Evolutionary conservation across 345 rosid species (phyloP).

Genomic region (Euclidium syriacum): DNA sequence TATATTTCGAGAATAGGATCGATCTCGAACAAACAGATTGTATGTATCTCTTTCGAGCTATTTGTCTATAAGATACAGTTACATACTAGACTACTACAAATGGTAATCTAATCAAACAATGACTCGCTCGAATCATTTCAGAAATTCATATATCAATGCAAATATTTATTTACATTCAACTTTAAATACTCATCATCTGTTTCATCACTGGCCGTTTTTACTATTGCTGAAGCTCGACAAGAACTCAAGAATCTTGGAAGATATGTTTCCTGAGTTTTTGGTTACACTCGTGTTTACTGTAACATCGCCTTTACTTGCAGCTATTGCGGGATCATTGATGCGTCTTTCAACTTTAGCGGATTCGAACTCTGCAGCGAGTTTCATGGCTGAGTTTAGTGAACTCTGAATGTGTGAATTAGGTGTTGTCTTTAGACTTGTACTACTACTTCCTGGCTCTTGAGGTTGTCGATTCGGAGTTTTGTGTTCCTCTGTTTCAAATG

Average conservation of each 20-base stretch:
- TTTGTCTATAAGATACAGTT: no score
- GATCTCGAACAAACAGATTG: no score
- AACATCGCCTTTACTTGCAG: slow-evolving; percentile 18
- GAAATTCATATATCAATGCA: no score
- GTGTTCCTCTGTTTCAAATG: slow-evolving; percentile 20
- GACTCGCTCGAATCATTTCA: no score
- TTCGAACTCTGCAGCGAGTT: slow-evolving; percentile 57
- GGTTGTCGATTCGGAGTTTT: slow-evolving; percentile 30
- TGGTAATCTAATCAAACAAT: no score
- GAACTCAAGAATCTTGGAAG: slow-evolving; percentile 52
- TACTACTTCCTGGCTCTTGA: slow-evolving; percentile 16
- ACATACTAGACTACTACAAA: no score
- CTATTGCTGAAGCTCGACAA: slow-evolving; percentile 35
- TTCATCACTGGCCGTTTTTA: no score
- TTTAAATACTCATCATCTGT: no score
- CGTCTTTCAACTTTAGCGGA: slow-evolving; percentile 35
- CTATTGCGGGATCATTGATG: slow-evolving; percentile 2
- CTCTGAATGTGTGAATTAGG: slow-evolving; percentile 36
- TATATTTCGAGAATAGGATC: no score
- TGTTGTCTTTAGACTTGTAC: slow-evolving; percentile 32
- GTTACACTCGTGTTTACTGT: background rate
- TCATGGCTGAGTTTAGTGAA: slow-evolving; percentile 52
- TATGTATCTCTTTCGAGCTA: no score
- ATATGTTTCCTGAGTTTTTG: slow-evolving; percentile 34
- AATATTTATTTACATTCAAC: no score